phyloP scores from a whole-genome alignment of 768 basidiomycete species.

The Lepiota venenata region DNA sequence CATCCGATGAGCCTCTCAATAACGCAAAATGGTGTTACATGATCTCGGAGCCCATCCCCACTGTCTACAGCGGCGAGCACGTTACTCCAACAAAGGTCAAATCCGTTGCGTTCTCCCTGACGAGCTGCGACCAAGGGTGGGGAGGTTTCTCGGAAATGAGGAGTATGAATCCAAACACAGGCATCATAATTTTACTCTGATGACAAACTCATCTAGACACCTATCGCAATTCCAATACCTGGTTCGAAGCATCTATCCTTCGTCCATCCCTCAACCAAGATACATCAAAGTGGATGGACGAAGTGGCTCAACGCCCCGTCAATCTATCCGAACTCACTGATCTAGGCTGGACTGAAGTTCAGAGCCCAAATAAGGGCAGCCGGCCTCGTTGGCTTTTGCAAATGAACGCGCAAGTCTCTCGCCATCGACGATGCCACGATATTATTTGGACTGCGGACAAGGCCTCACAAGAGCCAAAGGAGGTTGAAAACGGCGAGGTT shows the following conservation, averaged over 20 bases:
- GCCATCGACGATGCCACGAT: conserved; percentile 14
- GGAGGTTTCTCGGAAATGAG: conserved; percentile 19
- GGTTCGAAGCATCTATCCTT: conserved; percentile 30
- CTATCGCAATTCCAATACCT: conserved; percentile 27
- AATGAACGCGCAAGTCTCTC: conserved; percentile 24
- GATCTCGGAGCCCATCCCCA: conserved; percentile 14
- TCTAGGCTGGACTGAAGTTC: conserved; percentile 9
- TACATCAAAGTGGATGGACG: neutral
- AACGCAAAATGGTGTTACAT: conserved; percentile 14
- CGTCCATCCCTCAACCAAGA: conserved; percentile 13
- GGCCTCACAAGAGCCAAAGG: neutral
- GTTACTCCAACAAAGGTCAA: conserved; percentile 10
- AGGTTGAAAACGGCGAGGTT: neutral
- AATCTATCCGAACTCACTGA: neutral
- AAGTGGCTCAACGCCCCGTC: neutral
- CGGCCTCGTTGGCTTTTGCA: conserved; percentile 23
- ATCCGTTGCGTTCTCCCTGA: conserved; percentile 16
- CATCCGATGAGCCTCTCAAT: neutral
- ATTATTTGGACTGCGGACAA: conserved; percentile 22
- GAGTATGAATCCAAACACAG: conserved; percentile 14
- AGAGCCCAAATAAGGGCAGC: conserved; percentile 11
- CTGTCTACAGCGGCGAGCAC: neutral
- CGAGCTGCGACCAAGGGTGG: conserved; percentile 31
- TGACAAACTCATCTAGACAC: conserved; percentile 16
- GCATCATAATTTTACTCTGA: neutral